Evolutionary conservation across 495 filamentous ascomycete genomes (phyloP), one percentile per base, ranked within the genome.

Genomic region (Tuber magnatum): DNA sequence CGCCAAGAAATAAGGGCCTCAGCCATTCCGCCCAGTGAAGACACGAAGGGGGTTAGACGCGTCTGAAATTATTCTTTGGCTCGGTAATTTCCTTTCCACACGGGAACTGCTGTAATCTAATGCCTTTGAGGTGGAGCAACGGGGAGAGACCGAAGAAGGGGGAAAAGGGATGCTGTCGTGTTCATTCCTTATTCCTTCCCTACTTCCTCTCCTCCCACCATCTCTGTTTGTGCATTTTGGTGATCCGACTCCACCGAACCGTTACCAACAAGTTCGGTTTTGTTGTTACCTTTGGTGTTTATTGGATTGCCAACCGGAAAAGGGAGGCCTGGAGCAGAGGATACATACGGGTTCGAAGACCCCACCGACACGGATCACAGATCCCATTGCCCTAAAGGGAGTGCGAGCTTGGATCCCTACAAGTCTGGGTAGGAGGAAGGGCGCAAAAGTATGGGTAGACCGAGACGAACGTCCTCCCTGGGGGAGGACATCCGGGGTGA

Each of bases 401-500:
- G 56, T 65, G 28, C 56, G 7, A 18, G 35, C 56, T 70, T 42
- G 72, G 51, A 70, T 16, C 35, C 39, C 35, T 5, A 38, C 38
- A 69, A 40, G 56, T 32, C 38, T 39, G 68, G 43, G 22, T 44
- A 76, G 42, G 38, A 32, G 24, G 24, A n/a, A 76, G 32, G 61
- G 56, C 40, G 24, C 14, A 40, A 39, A 79, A 69, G 70, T 28
- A 80, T 80, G 79, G 78, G 79, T 68, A 74, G 75, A 48, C 80
- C 74, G n/a, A 74, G 68, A 68, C 74, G 80, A 77, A 75, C 43
- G 43, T 73, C 78, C 20, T 81, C 75, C 24, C 74, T 82, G 32
- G 81, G 81, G 48, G 71, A 72, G 70, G 81, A 82, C 44, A 80
- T 83, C 39, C 76, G 75, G 61, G 81, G 75, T 3, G 83, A 83